These are phyloP conservation scores for Porphyrellus cyaneotinctus DNA, from an alignment of 768 basidiomycete genomes.

Conservation along the genomic window DNA sequence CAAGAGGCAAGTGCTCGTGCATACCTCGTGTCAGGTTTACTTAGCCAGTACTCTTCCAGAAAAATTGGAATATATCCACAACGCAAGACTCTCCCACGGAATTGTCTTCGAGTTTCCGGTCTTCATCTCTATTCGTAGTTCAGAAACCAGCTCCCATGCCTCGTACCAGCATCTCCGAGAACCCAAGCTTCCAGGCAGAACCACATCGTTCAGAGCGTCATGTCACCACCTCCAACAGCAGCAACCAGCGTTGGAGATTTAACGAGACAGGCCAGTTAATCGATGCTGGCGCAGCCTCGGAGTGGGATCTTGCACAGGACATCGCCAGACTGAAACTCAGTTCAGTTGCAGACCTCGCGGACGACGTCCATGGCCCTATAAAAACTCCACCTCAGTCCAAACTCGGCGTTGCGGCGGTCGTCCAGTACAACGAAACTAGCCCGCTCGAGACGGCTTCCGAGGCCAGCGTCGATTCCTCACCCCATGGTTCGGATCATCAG, in stretches of 20 bases:
- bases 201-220: slow-evolving; percentile 38
- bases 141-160: slow-evolving; percentile 48
- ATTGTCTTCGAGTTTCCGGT: slow-evolving; percentile 31
- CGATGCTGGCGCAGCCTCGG: slow-evolving; percentile 49
- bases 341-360: slow-evolving; percentile 47
- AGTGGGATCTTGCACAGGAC: slow-evolving; percentile 73
- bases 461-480: slow-evolving; percentile 70
- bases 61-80: slow-evolving; percentile 48
- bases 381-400: slow-evolving; percentile 69
- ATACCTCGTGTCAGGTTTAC: slow-evolving; percentile 23
- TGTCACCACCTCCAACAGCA: slow-evolving; percentile 34
- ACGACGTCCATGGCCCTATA: slow-evolving; percentile 49
- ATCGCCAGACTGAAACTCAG: slow-evolving; percentile 69
- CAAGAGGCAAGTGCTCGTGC: slow-evolving; percentile 42
- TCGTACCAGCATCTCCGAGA: slow-evolving; percentile 35
- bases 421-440: slow-evolving; percentile 61
- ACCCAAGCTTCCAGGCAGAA: slow-evolving; percentile 16
- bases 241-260: slow-evolving; percentile 55
- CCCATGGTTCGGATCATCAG: slow-evolving; percentile 62
- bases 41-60: slow-evolving; percentile 17
- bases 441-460: slow-evolving; percentile 71
- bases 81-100: slow-evolving; percentile 38
- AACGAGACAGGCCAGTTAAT: slow-evolving; percentile 59
- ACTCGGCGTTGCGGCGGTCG: slow-evolving; percentile 45
- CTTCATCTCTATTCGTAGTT: slow-evolving; percentile 29